Base-by-base conservation (phyloP, 2,329 filamentous ascomycete genomes). In the Trichophyton mentagrophytes region DNA sequence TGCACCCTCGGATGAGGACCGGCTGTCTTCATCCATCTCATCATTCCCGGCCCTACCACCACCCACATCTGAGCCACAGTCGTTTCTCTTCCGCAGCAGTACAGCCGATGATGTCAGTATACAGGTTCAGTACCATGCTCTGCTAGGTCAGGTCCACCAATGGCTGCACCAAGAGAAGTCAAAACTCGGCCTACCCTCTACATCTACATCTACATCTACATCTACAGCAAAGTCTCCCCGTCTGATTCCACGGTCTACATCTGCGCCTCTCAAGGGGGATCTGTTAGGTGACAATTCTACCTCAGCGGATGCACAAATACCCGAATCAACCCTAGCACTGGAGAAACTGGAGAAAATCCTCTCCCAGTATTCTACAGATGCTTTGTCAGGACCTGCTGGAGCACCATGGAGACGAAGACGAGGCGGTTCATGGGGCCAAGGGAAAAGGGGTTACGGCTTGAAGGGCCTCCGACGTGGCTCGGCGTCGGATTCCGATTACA, bases 401-500 rank as follows among this genome's bases (percentile, higher is more conserved):
- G 69, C 64, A 65, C 60, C 58, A 49, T 58, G 36, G 60, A 64
- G 65, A 56, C 3, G 63, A 66, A 17, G 38, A 58, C 20, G 30
- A 25, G 51, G 44, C 57, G 55, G n/a, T 38, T 30, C 58, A 58
- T 33, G 49, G 58, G 57, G 53, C 55, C 58, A 58, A 56, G 59
- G 57, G 46, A 59, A 42, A 56, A 59, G 44, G 59, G 51, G 57
- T 38, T 63, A 44, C 44, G 62, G 38, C n/a, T 58, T 79, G 20
- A 74, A 68, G 61, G 70, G 71, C 3, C 63, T 76, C 27, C 70
- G 74, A 42, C 73, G 72, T 63, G 77, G 67, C 73, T 80, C 71
- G 68, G 90, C 88, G 3, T 93, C 89, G 0, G 92, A 96, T 67
- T 95, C 90, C 0, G 92, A 97, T 62, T 88, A 86, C 66, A 77